Base-by-base conservation (phyloP, 176 grass and related monocot genomes). In the Alloteropsis semialata region DNA sequence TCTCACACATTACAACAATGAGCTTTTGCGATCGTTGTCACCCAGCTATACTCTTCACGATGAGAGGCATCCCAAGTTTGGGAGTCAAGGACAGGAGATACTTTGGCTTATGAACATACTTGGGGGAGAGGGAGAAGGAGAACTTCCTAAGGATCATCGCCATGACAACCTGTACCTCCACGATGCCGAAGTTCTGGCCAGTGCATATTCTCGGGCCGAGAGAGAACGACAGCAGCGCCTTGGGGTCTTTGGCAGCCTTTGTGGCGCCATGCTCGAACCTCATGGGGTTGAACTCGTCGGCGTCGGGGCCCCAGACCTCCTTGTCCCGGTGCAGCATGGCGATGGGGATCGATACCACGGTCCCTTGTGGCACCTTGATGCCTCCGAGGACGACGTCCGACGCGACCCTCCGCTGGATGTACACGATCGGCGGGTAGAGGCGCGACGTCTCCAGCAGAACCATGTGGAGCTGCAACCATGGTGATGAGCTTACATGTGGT, bases 271-370 rank as follows among this genome's bases (percentile, higher is more conserved):
- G 84, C 57, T 83, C 27, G 33, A 96, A 92, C 28, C 90, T 82
- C 39, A 76, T 45, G 3, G 89, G 93, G 75, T 96, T 90, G 79
- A 92, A 96, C 22, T 90, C 56, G 5, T 82, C 46, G 2, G 87
- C 93, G 54, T 96, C 89, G 3, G 50, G 24, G 18, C 88, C 93
- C 90, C 93, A 96, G 0, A 96, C 57, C 28, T 90, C 56, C 63
- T 45, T 81, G 75, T 82, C 83, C 7, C 82, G 63, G 36, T 89
- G 89, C 39, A 80, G 66, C n/a, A 84, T 75, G 22, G 49, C 30
- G 1, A 91, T 25, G 0, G 89, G 84, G 4, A 91, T 87, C 0
- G 21, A 24, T 2, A 91, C 28, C 7, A 22, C 3, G 0, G 69
- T 80, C 6, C 60, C 81, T 17, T 80, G 58, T 0, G 80, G 84